Evolutionary conservation across 805 yeast genomes (phyloP).

Genomic region (Candida germanica): DNA sequence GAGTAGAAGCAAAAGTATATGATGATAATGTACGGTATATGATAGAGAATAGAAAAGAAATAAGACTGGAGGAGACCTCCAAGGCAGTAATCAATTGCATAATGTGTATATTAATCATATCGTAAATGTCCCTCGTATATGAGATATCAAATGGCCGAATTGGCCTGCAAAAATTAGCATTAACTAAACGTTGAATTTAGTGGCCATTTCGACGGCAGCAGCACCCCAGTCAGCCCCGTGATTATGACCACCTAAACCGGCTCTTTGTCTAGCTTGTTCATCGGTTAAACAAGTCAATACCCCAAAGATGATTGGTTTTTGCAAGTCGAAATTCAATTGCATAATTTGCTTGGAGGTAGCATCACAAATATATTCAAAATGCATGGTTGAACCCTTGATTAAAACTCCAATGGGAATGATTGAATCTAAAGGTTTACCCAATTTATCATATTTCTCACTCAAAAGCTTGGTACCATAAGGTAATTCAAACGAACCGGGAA

Average conservation of each 20-base stretch:
- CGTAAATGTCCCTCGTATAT: no score
- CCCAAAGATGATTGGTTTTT: constrained; percentile 88
- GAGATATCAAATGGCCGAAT: no score
- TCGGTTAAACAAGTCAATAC: constrained; percentile 90
- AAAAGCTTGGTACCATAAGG: constrained; percentile 74
- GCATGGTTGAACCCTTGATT: constrained; percentile 97
- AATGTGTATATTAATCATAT: no score
- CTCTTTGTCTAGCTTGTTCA: constrained; percentile 89
- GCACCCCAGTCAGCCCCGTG: constrained; percentile 99
- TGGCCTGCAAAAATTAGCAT: no score
- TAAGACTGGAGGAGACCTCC: no score
- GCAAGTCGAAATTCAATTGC: constrained; percentile 67
- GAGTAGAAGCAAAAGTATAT: no score
- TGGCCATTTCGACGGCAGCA: constrained; percentile 92
- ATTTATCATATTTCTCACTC: constrained; percentile 39
- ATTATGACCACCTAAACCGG: constrained; percentile 89
- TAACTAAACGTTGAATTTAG: constrained; percentile 36
- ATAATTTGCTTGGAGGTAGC: constrained; percentile 81
- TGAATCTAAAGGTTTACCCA: constrained; percentile 64
- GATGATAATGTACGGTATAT: no score
- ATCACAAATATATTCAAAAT: constrained; percentile 95
- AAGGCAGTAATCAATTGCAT: no score
- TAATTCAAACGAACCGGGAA: constrained; percentile 93
- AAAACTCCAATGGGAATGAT: constrained; percentile 91
- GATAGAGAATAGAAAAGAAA: no score